Base-by-base conservation (phyloP, 495 filamentous ascomycete species). In the Xylaria castorea region DNA sequence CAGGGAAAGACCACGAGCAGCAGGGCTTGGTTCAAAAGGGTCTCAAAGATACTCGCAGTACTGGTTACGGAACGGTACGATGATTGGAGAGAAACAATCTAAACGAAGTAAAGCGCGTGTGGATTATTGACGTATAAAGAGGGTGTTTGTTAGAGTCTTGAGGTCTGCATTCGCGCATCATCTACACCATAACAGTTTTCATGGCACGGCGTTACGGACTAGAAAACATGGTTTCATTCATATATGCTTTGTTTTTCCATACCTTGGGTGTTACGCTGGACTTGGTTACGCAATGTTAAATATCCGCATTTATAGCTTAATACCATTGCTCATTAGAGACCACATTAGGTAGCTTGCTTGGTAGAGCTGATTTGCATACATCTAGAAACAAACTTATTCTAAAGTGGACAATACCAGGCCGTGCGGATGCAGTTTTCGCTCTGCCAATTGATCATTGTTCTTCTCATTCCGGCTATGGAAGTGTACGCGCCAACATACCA, bases 191-290 rank as follows among this genome's bases (percentile, higher is more conserved):
- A 3, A 4, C 34, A 42, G 30, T 7, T 16, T 7, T 30, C 14
- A 66, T 69, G 12, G 73, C 42, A 66, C 9, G 76, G 76, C 70
- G 74, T 78, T 74, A 73, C 34, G 74, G 76, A 71, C 46, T 68
- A 67, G 42, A 61, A 74, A 75, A 67, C 8, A 32, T 32, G 50
- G 53, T 65, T 44, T 30, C 27, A 8, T 32, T 66, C 46, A 58
- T 30, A 9, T 16, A 50, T 60, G 58, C 7, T 48, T 48, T 16
- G 11, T 50, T 50, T 22, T 48, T 32, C 7, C 42, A 36, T 36
- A 5, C 25, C 30, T 25, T 38, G 32, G 11, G 1, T 14, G 12
- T 4, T 18, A 12, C 9, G 18, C 20, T 25, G 44, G 32, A 40
- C 14, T 32, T 42, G 18, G 46, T 38, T 36, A 38, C 18, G 25